Conservation (phyloP, 2,329 filamentous ascomycete genomes). For the Trichoderma atroviride region DNA sequence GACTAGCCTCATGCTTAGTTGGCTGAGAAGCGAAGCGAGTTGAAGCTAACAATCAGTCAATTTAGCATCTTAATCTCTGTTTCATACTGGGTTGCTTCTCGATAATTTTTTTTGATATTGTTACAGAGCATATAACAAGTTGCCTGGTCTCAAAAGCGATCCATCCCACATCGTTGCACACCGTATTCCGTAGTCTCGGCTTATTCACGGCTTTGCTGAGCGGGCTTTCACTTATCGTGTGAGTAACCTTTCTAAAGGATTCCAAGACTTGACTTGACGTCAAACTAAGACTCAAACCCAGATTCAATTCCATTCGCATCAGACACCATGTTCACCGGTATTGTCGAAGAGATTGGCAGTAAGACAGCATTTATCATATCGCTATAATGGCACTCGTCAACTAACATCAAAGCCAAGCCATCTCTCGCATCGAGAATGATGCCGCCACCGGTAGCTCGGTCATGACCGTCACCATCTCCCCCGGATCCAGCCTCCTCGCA, state of each 20-base stretch:
- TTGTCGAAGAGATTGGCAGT: constrained; percentile 93
- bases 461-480: constrained; percentile 75
- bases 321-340: constrained; percentile 85
- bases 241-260: not conserved
- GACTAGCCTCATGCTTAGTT: not conserved
- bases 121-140: not conserved
- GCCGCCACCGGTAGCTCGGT: constrained; percentile 87
- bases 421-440: constrained; percentile 78
- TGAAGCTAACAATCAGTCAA: not conserved
- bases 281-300: not conserved
- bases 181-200: not conserved
- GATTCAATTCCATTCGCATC: not conserved
- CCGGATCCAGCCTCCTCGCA: constrained; percentile 70
- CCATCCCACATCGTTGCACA: not conserved
- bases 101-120: not conserved
- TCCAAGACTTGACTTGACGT: not conserved
- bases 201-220: not conserved
- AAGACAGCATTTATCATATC: constrained; percentile 42
- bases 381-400: not conserved
- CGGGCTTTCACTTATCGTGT: not conserved
- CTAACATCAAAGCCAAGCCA: constrained; percentile 64
- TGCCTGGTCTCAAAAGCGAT: no score
- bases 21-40: not conserved
- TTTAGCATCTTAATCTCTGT: not conserved
- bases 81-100: not conserved